Percentiles rank a stretch among this genome's conserved stretches.
phyloP scores from a whole-genome alignment of 805 yeast genomes.

The Monosporozyma servazzii region DNA sequence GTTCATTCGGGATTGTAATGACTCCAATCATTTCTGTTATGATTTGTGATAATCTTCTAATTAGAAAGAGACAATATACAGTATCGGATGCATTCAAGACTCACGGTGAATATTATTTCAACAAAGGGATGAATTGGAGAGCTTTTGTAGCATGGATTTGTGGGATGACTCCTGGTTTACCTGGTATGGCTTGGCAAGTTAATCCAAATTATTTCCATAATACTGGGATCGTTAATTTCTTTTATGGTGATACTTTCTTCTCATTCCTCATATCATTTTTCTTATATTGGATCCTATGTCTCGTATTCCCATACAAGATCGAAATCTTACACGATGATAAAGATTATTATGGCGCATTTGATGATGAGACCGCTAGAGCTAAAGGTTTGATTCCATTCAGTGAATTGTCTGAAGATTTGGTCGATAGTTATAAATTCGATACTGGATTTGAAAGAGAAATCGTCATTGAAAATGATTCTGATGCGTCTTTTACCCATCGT shows the following conservation, averaged over 20 bases:
- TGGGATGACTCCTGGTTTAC: conserved; percentile 41
- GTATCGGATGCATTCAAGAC: conserved; percentile 24
- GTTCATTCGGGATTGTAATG: conserved; percentile 32
- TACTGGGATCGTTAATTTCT: conserved; percentile 35
- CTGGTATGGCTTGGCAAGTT: conserved; percentile 37
- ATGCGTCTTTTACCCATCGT: not conserved
- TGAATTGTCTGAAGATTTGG: conserved; percentile 22
- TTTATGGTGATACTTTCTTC: conserved; percentile 37
- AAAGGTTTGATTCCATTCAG: conserved; percentile 28
- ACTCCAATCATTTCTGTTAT: conserved; percentile 34
- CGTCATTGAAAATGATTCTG: not conserved
- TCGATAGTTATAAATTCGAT: conserved; percentile 6
- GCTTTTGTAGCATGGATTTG: conserved; percentile 28
- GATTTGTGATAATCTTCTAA: conserved; percentile 34
- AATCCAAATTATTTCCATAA: conserved; percentile 22
- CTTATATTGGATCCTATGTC: conserved; percentile 30
- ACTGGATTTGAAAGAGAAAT: conserved; percentile 1
- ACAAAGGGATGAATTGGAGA: conserved; percentile 34
- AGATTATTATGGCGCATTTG: conserved; percentile 34
- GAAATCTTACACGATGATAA: conserved; percentile 31
- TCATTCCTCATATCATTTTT: conserved; percentile 34
- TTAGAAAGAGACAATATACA: conserved; percentile 31
- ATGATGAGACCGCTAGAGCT: conserved; percentile 29
- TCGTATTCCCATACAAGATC: conserved; percentile 32
- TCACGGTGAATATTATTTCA: conserved; percentile 32